Base-by-base conservation (phyloP, 106 monocot species). In the Phalaenopsis aphrodite region DNA sequence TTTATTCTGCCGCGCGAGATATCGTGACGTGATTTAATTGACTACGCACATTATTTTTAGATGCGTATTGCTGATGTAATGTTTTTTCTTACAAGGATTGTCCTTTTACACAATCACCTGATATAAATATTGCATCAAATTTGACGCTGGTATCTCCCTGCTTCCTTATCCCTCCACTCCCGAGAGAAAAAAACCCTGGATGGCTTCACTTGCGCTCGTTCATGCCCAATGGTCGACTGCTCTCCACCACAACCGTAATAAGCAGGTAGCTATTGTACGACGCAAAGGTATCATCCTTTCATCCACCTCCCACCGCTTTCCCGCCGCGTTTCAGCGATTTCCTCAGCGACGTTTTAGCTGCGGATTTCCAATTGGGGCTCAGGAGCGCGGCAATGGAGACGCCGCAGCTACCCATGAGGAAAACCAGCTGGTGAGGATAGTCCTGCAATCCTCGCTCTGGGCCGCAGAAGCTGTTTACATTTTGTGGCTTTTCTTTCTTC, bases 401-500 rank as follows among this genome's bases (percentile, higher is more conserved):
- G 46, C 16, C 41, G 55, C 21, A 0, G 43, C 9, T 6, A 43
- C 73, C 9, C 56, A 23, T 43, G 56, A 41, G 18, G 58, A 48
- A 36, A 72, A 42, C 21, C 41, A 17, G 17, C 5, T 57, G 41
- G 41, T 45, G 75, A 61, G 79, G 49, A 75, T 24, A 21, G 78
- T 37, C 14, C 58, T 75, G 81, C 96, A 87, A 79, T 88, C 83
- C 3, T 80, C 72, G 15, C 65, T 96, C 56, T 96, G 96, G 96
- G 83, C 83, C 21, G 84, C 89, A 1, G 96, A 96, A 89, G 88
- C 88, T 17, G 89, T 75, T 21, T 96, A 96, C 78, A 78, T 96
- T 24, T 41, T 94, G 19, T 96, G 92, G 93, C 88, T 96, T 78
- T 96, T 96, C 80, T 87, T 96, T 46, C 96, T 96, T 7, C 96